Evolutionary conservation across 352 stramenopile species (phyloP), one percentile per base, ranked within the genome.

Genomic region (Pythium sukuiense): DNA sequence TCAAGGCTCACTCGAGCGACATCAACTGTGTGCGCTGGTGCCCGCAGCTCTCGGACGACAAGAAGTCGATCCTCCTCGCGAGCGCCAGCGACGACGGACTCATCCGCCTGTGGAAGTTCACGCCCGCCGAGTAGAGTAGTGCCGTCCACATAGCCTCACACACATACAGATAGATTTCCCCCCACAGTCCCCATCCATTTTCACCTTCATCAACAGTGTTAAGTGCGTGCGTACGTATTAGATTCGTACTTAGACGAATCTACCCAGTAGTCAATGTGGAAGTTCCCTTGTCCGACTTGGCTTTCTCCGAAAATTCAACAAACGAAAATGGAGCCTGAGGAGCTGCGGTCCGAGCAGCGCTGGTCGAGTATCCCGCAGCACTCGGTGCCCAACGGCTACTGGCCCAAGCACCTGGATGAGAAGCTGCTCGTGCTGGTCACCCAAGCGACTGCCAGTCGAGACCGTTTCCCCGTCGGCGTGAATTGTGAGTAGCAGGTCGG

Each of bases 21-120:
- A 75, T 94, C 61, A 94, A 94, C 70, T 94, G 84, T 68, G 86
- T 94, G 69, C 81, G 84, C 39, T 94, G 86, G 86, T 85, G 69
- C 56, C 82, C 84, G 7, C 53, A 75, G 30, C 45, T 77, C 18
- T 66, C 76, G 18, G 59, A 72, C 0, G 60, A 67, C 41, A 61
- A 67, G 18, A 78, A 75, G 63, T 70, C 68, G 18, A 63, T 91
- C n/a, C 59, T 92, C 50, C 71, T 94, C 18, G 86, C 81, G n/a
- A 89, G 79, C 0, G 80, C 84, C 0, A 74, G 74, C 11, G 86
- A 94, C 61, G 86, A 94, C 65, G 71, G 69, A 2, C 18, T 87
- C 37, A 70, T 92, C 29, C 79, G 83, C 52, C 73, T 94, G 55
- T 94, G 84, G 86, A 82, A 81, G 61, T 87, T 88, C 65, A 68